Conservation (phyloP, 1,284 basidiomycete species). For the Tilletia walkeri region DNA sequence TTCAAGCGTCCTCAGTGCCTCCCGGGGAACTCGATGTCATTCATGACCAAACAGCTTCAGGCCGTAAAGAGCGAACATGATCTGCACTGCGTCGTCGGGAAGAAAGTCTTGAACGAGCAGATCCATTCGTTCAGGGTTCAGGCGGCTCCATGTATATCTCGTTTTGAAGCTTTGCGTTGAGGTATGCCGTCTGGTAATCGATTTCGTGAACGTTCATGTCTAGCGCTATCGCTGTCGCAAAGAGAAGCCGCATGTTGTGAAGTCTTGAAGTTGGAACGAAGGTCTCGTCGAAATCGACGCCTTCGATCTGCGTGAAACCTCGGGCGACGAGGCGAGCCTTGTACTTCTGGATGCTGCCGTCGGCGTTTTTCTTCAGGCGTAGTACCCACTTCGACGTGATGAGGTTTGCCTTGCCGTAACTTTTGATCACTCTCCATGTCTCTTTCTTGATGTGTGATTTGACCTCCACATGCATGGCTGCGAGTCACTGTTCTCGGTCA, state of each 20-base stretch:
- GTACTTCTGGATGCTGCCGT: conserved; percentile 17
- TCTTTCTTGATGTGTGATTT: background rate
- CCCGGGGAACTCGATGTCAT: background rate
- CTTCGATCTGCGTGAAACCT: conserved; percentile 21
- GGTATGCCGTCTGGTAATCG: conserved; percentile 13
- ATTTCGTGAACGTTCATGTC: conserved; percentile 4
- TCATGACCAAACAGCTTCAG: conserved; percentile 7
- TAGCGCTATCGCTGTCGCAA: background rate
- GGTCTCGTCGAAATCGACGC: conserved; percentile 22
- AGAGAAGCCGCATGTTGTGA: conserved; percentile 7
- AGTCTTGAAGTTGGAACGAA: conserved; percentile 18
- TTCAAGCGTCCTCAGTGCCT: background rate
- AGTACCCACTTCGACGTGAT: conserved; percentile 22
- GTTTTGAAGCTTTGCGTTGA: conserved; percentile 9
- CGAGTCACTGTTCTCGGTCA: background rate
- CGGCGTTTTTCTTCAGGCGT: conserved; percentile 3
- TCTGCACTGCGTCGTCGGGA: background rate
- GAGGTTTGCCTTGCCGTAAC: background rate
- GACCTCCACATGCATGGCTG: conserved; percentile 1
- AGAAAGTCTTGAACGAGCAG: background rate
- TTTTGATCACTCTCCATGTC: background rate
- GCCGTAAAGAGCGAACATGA: conserved; percentile 3
- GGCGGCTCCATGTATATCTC: conserved; percentile 5
- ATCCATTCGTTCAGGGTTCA: background rate
- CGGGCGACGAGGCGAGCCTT: conserved; percentile 22